Conservation (phyloP, 2,329 filamentous ascomycete species). For the Cordyceps fumosorosea region DNA sequence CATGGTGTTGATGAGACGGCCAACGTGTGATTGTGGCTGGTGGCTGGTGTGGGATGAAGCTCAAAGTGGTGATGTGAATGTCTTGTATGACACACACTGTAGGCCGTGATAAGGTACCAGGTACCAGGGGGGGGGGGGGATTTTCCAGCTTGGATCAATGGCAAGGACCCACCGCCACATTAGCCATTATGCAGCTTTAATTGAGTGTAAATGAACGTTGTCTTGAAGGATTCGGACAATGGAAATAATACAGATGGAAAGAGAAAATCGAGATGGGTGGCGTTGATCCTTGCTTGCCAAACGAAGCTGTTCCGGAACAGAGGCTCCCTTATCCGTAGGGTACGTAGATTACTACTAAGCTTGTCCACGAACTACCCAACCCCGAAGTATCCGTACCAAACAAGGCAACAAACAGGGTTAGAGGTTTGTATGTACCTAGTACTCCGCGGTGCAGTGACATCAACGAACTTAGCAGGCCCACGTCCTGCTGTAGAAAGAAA, state of each 20-base stretch:
- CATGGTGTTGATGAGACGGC: not conserved
- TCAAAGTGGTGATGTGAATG: no score
- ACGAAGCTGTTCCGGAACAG: not conserved
- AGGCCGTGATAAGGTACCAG: no score
- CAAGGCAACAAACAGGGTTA: no score
- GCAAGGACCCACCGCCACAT: not conserved
- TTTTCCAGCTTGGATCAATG: no score
- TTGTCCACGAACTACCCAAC: no score
- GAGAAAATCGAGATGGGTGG: not conserved
- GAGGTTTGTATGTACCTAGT: no score
- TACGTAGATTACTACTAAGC: no score
- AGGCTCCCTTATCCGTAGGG: not conserved
- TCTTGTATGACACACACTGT: no score
- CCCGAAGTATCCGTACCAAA: no score
- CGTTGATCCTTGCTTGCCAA: not conserved
- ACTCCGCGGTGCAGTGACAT: not conserved
- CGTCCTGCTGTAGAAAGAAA: not conserved
- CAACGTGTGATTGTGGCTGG: not conserved
- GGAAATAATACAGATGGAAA: not conserved
- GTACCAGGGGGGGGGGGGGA: no score
- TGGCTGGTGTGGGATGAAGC: not conserved
- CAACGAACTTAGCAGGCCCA: not conserved
- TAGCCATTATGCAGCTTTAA: not conserved
- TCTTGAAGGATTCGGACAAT: not conserved
- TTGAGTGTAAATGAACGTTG: not conserved